Conservation (phyloP, 257 asterid species). For the Gynochthodes officinalis region DNA sequence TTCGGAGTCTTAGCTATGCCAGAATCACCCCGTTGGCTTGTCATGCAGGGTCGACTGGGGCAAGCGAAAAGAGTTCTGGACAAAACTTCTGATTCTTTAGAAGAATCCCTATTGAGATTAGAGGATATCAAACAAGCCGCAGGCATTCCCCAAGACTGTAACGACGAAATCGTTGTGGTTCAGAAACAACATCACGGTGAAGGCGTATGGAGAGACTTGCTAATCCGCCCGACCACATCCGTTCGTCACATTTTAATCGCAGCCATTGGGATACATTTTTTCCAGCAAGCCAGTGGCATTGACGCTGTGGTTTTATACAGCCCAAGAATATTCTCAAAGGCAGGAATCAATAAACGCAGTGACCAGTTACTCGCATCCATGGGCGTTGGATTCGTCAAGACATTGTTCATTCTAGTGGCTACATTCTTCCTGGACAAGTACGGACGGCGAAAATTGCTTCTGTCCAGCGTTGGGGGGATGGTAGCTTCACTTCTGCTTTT, state of each 20-base stretch:
- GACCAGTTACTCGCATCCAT: constrained; percentile 58
- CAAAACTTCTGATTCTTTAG: constrained; percentile 62
- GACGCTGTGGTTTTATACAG: constrained; percentile 80
- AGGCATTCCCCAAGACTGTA: constrained; percentile 55
- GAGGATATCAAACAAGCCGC: constrained; percentile 70
- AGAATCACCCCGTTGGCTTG: constrained; percentile 90
- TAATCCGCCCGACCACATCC: constrained; percentile 58
- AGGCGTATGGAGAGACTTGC: constrained; percentile 71
- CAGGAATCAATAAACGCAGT: constrained; percentile 46
- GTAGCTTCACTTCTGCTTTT: constrained; percentile 31
- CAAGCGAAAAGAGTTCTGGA: constrained; percentile 64
- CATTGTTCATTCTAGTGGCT: constrained; percentile 69
- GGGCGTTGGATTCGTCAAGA: constrained; percentile 72
- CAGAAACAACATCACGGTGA: constrained; percentile 30
- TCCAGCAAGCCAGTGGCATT: constrained; percentile 79
- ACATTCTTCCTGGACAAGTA: constrained; percentile 57
- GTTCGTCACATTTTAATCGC: constrained; percentile 63
- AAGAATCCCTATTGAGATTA: constrained; percentile 54
- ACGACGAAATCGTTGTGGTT: constrained; percentile 51
- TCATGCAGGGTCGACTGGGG: constrained; percentile 85
- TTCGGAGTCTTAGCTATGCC: constrained; percentile 72
- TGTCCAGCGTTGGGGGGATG: constrained; percentile 73
- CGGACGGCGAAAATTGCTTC: constrained; percentile 69
- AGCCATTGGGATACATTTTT: constrained; percentile 64
- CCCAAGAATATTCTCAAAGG: constrained; percentile 50